Evolutionary conservation across 176 grass and related monocot genomes (phyloP).

Genomic region (Alopecurus myosuroides): DNA sequence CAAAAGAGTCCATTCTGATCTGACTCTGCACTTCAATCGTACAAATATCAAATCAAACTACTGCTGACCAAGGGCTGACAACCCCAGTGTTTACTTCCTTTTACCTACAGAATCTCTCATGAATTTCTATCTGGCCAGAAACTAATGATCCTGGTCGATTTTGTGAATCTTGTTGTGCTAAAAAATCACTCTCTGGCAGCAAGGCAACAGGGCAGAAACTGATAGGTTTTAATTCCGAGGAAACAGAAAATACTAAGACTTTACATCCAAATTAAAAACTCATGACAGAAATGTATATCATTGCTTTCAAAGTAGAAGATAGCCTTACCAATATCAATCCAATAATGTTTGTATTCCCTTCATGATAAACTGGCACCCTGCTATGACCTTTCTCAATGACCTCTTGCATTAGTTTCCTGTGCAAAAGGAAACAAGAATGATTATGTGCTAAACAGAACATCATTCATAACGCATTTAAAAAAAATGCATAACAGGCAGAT

Average conservation of each 20-base stretch:
- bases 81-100: not conserved
- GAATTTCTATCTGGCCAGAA: not conserved
- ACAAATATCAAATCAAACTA: not conserved
- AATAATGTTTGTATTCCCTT: slow-evolving; percentile 86
- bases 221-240: not conserved
- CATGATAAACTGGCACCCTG: slow-evolving; percentile 85
- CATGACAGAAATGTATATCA: not conserved
- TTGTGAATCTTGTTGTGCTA: not conserved
- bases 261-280: not conserved
- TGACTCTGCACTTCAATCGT: not conserved
- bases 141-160: not conserved
- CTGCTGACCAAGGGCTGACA: not conserved
- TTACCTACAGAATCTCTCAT: not conserved
- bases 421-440: not conserved
- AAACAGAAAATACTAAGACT: not conserved
- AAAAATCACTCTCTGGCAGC: not conserved
- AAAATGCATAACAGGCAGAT: not conserved
- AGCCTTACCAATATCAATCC: slow-evolving; percentile 77
- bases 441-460: not conserved
- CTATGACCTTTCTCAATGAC: slow-evolving; percentile 91
- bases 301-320: not conserved
- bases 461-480: not conserved
- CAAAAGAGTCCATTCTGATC: not conserved
- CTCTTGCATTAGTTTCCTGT: slow-evolving; percentile 66
- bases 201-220: not conserved